These are phyloP conservation scores for Ascoidea asiatica DNA, from an alignment of 805 yeast genomes.

Conservation along the genomic window DNA sequence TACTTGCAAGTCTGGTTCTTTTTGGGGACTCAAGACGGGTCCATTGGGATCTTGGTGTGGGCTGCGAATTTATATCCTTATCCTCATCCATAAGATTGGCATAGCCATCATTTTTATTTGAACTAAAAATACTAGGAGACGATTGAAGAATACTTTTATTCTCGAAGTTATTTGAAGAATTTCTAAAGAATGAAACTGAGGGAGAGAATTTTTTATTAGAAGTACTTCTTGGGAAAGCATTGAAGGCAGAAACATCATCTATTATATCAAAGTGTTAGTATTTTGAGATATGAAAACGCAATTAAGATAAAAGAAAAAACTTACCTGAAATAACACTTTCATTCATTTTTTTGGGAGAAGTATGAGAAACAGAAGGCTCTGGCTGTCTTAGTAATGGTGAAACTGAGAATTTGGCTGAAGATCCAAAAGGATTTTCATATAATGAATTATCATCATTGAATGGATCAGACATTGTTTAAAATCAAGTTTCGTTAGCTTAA, in stretches of 20 bases:
- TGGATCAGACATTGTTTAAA: slow-evolving; percentile 14
- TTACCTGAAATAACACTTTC: background rate
- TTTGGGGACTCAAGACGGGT: slow-evolving; percentile 64
- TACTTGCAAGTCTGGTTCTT: slow-evolving; percentile 36
- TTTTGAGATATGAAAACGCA: no score
- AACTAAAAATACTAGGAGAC: slow-evolving; percentile 27
- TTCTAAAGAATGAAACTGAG: slow-evolving; percentile 24
- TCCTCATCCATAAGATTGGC: slow-evolving; percentile 23
- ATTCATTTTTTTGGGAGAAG: slow-evolving; percentile 13
- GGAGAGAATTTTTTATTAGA: slow-evolving; percentile 26
- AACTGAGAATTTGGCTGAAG: background rate
- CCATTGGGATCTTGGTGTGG: slow-evolving; percentile 46
- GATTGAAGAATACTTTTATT: slow-evolving; percentile 14
- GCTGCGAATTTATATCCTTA: slow-evolving; percentile 15
- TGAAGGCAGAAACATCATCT: slow-evolving; percentile 7
- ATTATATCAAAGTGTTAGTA: no score
- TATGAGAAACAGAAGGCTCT: slow-evolving; percentile 10
- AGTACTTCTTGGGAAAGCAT: slow-evolving; percentile 10
- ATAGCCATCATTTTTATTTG: slow-evolving; percentile 24
- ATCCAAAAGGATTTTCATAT: background rate
- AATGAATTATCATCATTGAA: slow-evolving; percentile 10
- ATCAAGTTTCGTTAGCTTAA: no score
- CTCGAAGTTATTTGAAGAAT: slow-evolving; percentile 10
- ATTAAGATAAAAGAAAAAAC: no score
- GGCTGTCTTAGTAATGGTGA: slow-evolving; percentile 10